phyloP scores from a whole-genome alignment of 768 basidiomycete species.

The Leccinum variicolor region DNA sequence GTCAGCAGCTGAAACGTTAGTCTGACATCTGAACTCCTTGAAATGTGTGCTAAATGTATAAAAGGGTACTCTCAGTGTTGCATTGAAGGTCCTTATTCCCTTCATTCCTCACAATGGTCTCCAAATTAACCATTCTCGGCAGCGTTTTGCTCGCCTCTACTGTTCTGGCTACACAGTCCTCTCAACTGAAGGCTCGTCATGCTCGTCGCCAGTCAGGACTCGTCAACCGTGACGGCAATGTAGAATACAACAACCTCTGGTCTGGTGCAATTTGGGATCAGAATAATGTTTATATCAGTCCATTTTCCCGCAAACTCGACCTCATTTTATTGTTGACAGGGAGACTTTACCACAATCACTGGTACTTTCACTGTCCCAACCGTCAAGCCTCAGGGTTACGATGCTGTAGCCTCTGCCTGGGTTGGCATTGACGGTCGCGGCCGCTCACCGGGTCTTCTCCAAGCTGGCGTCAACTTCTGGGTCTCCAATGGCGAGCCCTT shows the following conservation, averaged over 20 bases:
- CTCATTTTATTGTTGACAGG: slow-evolving; percentile 2
- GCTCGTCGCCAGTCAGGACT: slow-evolving; percentile 14
- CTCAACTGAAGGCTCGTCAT: slow-evolving; percentile 10
- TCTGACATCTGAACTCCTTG: not conserved
- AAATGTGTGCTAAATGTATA: not conserved
- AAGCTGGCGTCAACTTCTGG: slow-evolving; percentile 11
- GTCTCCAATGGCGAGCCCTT: not conserved
- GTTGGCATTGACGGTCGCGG: slow-evolving; percentile 15
- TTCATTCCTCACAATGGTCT: slow-evolving; percentile 11
- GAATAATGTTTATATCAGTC: slow-evolving; percentile 5
- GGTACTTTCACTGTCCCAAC: slow-evolving; percentile 9
- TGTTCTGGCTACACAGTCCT: slow-evolving; percentile 15
- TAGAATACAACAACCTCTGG: slow-evolving; percentile 18
- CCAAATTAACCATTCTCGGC: slow-evolving; percentile 11
- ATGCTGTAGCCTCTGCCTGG: slow-evolving; percentile 5
- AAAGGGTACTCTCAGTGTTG: not conserved
- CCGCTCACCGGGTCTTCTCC: slow-evolving; percentile 7
- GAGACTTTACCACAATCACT: slow-evolving; percentile 7
- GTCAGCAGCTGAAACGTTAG: not conserved
- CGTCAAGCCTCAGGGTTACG: not conserved
- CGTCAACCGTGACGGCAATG: not conserved
- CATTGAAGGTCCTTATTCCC: not conserved
- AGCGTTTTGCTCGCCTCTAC: slow-evolving; percentile 19
- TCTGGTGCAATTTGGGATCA: slow-evolving; percentile 14
- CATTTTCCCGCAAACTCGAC: not conserved